Evolutionary conservation across 768 basidiomycete genomes (phyloP).

Genomic region (Tylopilus vinaceipallidus): DNA sequence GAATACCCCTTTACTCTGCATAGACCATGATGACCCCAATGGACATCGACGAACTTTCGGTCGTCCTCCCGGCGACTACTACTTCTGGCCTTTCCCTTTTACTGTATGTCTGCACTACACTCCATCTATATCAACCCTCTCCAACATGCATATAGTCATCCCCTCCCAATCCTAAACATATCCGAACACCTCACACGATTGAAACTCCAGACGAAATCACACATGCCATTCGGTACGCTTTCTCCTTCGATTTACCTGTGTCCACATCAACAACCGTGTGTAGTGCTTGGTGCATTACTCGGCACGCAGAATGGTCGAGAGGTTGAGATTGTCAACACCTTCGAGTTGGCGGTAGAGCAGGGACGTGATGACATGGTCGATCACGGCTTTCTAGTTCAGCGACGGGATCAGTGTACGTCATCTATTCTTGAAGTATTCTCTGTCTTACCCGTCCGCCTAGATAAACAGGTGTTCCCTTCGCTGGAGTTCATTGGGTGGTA

Average conservation of each 20-base stretch:
- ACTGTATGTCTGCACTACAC: constrained; percentile 46
- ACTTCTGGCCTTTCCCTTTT: constrained; percentile 73
- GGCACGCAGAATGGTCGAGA: constrained; percentile 94
- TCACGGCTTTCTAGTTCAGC: constrained; percentile 74
- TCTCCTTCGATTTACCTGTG: neutral
- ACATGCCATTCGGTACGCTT: constrained; percentile 61
- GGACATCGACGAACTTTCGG: constrained; percentile 77
- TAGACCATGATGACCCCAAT: constrained; percentile 49
- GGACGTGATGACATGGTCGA: constrained; percentile 63
- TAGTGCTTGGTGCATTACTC: constrained; percentile 90
- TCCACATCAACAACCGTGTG: neutral
- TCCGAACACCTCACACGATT: constrained; percentile 92
- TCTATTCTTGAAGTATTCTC: neutral
- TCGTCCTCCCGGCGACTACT: constrained; percentile 69
- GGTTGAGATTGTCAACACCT: constrained; percentile 96
- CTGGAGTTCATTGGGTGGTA: constrained; percentile 99
- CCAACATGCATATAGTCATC: constrained; percentile 61
- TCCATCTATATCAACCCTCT: constrained; percentile 5
- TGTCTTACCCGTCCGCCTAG: constrained; percentile 40
- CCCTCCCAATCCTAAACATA: constrained; percentile 93
- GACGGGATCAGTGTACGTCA: constrained; percentile 82
- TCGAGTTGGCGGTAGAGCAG: constrained; percentile 74
- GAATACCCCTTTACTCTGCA: constrained; percentile 3
- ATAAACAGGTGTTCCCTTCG: constrained; percentile 98
- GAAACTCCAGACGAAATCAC: constrained; percentile 65